A percentile compares a stretch with the other conserved stretches of the same genome.
phyloP scores from a whole-genome alignment of 139 green algal genomes.

The Chlorella sorokiniana region DNA sequence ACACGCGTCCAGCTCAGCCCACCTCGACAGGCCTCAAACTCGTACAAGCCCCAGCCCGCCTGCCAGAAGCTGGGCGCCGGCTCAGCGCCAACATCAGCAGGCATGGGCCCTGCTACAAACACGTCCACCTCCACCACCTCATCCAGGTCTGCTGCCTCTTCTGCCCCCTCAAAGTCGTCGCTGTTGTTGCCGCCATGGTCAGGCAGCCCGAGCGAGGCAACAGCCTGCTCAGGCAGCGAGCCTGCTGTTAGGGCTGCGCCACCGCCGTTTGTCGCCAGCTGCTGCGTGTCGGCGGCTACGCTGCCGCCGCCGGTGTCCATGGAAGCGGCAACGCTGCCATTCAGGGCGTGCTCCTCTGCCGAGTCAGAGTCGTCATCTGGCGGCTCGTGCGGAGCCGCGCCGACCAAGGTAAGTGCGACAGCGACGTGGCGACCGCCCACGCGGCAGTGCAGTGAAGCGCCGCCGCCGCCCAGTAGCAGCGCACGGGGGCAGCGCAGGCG shows the following conservation, averaged over 20 bases:
- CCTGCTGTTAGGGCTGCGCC: too few species aligned
- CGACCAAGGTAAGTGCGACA: not conserved
- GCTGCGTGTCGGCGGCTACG: too few species aligned
- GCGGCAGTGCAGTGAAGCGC: constrained; percentile 3
- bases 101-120: not conserved
- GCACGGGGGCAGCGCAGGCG: constrained; percentile 5
- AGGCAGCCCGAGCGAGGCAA: too few species aligned
- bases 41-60: constrained; percentile 19
- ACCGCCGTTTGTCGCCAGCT: too few species aligned
- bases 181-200: too few species aligned
- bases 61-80: not conserved
- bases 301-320: too few species aligned
- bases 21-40: constrained; percentile 7
- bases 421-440: not conserved
- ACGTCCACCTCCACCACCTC: not conserved
- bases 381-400: not conserved
- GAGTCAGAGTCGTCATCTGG: not conserved
- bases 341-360: not conserved
- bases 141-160: not conserved
- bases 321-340: too few species aligned
- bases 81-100: not conserved
- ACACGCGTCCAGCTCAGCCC: not conserved
- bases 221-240: too few species aligned
- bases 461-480: not conserved
- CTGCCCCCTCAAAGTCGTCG: not conserved